Evolutionary conservation across 106 monocot genomes (phyloP), one percentile per base, ranked within the genome.

Genomic region (Phalaenopsis aphrodite): DNA sequence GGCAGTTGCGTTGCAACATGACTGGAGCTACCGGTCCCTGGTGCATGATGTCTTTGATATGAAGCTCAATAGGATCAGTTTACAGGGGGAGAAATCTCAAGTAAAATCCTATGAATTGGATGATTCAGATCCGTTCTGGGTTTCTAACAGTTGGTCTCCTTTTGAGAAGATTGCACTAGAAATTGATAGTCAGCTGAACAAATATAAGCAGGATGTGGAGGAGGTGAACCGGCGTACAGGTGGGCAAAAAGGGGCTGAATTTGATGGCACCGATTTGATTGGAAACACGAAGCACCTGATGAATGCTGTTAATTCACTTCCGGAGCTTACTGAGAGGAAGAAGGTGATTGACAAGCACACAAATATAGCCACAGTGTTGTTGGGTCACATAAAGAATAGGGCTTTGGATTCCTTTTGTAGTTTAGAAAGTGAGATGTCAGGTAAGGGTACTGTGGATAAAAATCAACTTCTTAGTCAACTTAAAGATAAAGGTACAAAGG

Each of bases 101-200:
- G 41, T 64, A 19, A 89, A 93, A 77, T 85, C 87, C 3, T 94
- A 92, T 18, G 97, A 94, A 57, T 79, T 98, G 75, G 92, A 92
- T 56, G 84, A 84, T 24, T 88, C 88, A 4, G 97, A 98, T 84
- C 73, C 81, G 18, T 98, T 98, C 78, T 98, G 94, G 97, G 82
- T 79, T 9, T 56, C 90, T 4, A 94, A 98, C 78, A 88, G 89
- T 41, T 94, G 90, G 92, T 87, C 90, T 12, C 92, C 92, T 15
- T 98, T 98, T 76, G 90, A 89, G 19, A 98, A 98, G 86, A 94
- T 98, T 46, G 97, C 97, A 0, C 89, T 94, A 77, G 97, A 98
- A 87, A 94, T 98, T 72, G 97, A 98, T 82, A 46, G 67, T 30
- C 92, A 98, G 84, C 79, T 98, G 75, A 86, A 80, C 72, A 94